Evolutionary conservation across 345 rosid genomes (phyloP), one percentile per base, ranked within the genome.

Genomic region (Euclidium syriacum): DNA sequence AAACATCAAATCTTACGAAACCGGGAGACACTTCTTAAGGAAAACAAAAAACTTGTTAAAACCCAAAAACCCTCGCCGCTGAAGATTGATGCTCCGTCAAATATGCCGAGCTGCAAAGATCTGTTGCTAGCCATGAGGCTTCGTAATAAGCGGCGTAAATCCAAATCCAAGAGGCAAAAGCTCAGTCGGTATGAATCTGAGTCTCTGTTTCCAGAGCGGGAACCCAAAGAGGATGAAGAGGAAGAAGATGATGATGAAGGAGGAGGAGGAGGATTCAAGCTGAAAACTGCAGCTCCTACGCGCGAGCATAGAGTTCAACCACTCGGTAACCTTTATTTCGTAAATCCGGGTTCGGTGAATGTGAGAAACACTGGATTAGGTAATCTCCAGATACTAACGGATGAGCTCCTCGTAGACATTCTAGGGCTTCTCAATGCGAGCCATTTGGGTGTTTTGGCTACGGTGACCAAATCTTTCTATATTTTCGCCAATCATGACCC

Each of bases 301-400:
- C 73, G 75, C 40, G 51, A 72, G 15, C 80, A 87, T 63, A 85
- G 96, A 16, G 96, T 90, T 38, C 96, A 87, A 65, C 99, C 99
- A 6, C 78, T 94, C 11, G 97, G 99, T 1, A 94, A 94, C 68
- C 79, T 90, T 3, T 87, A 79, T 70, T 69, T 90, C 58, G 38
- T 85, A 52, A 80, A 54, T 62, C 72, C 80, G 0, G 78, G 78
- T 43, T 72, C 81, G 0, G 32, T 76, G 25, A 94, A 90, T 58
- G 85, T 85, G 0, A 77, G 99, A 66, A 84, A 84, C 76, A 79
- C 83, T 7, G 97, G 97, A 6, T 73, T 94, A 57, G 99, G 97
- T 80, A 78, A 75, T 73, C 87, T 90, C 67, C 87, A 77, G 22
- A 57, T 16, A 19, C 69, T 90, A 8, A 74, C 84, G 2, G 99